A percentile compares a stretch with the other conserved stretches of the same genome.
Conservation (phyloP, 2,329 filamentous ascomycete species). For the Capronia epimyces region DNA sequence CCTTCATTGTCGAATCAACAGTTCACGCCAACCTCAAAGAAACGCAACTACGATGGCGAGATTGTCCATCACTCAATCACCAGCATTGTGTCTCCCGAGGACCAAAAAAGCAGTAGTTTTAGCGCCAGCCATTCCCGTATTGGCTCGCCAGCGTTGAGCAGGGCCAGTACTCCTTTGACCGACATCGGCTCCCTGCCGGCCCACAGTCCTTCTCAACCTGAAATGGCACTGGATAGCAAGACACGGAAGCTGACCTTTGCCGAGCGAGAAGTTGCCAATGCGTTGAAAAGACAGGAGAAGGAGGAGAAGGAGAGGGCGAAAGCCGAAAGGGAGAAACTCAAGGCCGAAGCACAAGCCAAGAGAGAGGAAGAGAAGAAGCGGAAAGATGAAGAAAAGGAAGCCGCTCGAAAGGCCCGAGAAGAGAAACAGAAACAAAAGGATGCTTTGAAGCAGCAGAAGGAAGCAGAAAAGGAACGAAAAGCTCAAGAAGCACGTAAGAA, state of each 20-base stretch:
- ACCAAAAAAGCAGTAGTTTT: constrained; percentile 8
- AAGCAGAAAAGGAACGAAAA: constrained; percentile 35
- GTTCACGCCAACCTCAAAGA: constrained; percentile 18
- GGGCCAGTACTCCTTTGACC: constrained; percentile 18
- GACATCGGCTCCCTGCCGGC: constrained; percentile 20
- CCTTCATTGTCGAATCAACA: constrained; percentile 14
- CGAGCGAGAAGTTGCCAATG: constrained; percentile 27
- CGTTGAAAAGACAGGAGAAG: constrained; percentile 33
- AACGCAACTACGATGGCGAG: constrained; percentile 20
- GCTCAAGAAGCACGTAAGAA: constrained; percentile 41
- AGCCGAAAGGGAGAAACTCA: constrained; percentile 17
- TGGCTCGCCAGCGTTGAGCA: constrained; percentile 14
- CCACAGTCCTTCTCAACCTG: constrained; percentile 8
- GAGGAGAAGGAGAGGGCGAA: constrained; percentile 32
- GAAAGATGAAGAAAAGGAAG: constrained; percentile 40
- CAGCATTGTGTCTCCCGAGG: constrained; percentile 2
- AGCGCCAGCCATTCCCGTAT: constrained; percentile 6
- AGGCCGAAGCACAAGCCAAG: constrained; percentile 31
- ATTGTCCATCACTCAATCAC: constrained; percentile 5
- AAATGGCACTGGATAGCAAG: constrained; percentile 22
- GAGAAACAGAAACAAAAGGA: constrained; percentile 39
- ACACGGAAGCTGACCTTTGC: constrained; percentile 30
- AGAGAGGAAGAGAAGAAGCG: constrained; percentile 34
- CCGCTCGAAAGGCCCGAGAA: constrained; percentile 17
- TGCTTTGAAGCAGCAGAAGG: constrained; percentile 38